These are phyloP conservation scores for Ballota nigra DNA, from an alignment of 257 asterid genomes.

Conservation along the genomic window DNA sequence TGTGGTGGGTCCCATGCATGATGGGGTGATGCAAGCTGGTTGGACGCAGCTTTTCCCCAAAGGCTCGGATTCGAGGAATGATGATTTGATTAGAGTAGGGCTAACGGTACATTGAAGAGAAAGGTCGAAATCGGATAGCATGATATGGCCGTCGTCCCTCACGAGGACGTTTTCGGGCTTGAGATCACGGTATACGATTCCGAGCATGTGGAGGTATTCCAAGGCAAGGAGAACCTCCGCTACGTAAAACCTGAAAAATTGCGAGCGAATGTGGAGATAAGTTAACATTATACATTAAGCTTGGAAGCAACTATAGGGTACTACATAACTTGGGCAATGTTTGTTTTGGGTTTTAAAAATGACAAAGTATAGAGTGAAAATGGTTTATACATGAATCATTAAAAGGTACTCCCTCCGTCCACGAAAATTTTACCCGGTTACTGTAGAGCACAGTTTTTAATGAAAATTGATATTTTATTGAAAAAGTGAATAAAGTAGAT, in stretches of 20 bases:
- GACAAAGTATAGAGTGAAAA: no score
- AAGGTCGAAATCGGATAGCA: conserved; percentile 59
- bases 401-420: no score
- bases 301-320: not conserved
- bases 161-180: conserved; percentile 65
- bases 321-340: not conserved
- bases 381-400: no score
- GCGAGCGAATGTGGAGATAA: not conserved
- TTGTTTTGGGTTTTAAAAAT: no score
- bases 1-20: conserved; percentile 52
- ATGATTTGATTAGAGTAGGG: conserved; percentile 53
- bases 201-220: conserved; percentile 68
- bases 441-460: no score
- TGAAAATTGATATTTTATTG: no score
- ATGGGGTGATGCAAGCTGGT: conserved; percentile 52
- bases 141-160: conserved; percentile 58
- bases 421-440: no score
- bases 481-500: no score
- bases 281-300: not conserved
- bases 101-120: conserved; percentile 54
- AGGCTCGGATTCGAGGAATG: conserved; percentile 34
- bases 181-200: conserved; percentile 61
- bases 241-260: conserved; percentile 48
- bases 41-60: conserved; percentile 36
- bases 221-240: conserved; percentile 60